Evolutionary conservation across 371 early-diverging fungal genomes (phyloP).

Genomic region (Chytridium lagenaria): DNA sequence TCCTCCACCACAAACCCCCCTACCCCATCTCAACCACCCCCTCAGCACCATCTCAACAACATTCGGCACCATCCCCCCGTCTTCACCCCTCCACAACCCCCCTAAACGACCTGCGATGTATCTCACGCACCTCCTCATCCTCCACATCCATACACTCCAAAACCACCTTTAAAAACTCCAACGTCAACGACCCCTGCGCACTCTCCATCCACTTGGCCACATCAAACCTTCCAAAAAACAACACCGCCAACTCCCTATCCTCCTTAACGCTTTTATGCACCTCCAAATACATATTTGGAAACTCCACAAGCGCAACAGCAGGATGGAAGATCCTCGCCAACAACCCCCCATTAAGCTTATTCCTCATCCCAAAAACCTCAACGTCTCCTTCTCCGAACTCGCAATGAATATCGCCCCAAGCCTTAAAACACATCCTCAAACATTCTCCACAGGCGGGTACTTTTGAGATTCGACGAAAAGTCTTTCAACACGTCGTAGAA

Average conservation of each 20-base stretch:
- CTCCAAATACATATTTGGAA: constrained; percentile 24
- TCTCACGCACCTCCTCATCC: too few relatives aligned
- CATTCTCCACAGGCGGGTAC: constrained; percentile 31
- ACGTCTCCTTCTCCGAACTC: constrained; percentile 22
- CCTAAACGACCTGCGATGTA: too few relatives aligned
- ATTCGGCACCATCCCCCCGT: too few relatives aligned
- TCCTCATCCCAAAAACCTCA: constrained; percentile 21
- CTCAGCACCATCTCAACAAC: too few relatives aligned
- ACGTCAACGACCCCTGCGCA: neutral
- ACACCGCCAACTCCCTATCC: neutral
- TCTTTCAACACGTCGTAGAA: neutral
- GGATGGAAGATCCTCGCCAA: constrained; percentile 31
- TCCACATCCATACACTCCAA: constrained; percentile 21
- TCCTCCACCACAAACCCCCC: too few relatives aligned
- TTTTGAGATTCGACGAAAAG: neutral
- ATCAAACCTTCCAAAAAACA: constrained; percentile 23
- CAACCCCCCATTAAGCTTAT: neutral
- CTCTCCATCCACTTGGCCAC: constrained; percentile 28
- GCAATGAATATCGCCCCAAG: constrained; percentile 25
- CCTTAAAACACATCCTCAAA: constrained; percentile 10
- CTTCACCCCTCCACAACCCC: too few relatives aligned
- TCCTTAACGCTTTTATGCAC: neutral
- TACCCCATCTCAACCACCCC: too few relatives aligned
- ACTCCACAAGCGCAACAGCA: constrained; percentile 19
- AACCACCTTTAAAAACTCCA: constrained; percentile 2